A percentile compares a stretch with the other conserved stretches of the same genome.
These are phyloP conservation scores for Stachybotrys elegans DNA, from an alignment of 2,329 filamentous ascomycete genomes.

Conservation along the genomic window DNA sequence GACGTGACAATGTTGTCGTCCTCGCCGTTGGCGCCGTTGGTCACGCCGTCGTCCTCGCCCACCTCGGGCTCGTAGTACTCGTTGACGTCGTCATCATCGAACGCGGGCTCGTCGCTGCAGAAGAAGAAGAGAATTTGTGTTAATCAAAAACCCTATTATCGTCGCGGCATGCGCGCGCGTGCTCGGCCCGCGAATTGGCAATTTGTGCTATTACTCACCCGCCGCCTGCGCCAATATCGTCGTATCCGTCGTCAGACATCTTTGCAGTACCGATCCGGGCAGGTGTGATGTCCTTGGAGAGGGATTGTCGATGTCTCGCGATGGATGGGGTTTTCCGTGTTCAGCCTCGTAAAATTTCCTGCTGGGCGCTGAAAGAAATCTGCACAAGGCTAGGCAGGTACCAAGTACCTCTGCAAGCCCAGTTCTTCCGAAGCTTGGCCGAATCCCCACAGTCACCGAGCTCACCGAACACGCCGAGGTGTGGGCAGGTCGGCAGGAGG, in stretches of 20 bases:
- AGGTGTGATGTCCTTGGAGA: neutral
- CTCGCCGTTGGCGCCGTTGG: constrained; percentile 48
- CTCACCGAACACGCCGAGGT: constrained; percentile 7
- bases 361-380: constrained; percentile 16
- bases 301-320: neutral
- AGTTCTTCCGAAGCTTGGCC: constrained; percentile 25
- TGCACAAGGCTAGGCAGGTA: neutral
- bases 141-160: constrained; percentile 8
- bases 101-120: constrained; percentile 62
- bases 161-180: constrained; percentile 6
- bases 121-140: constrained; percentile 22
- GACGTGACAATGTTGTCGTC: constrained; percentile 56
- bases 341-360: constrained; percentile 25
- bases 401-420: too few species aligned
- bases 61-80: constrained; percentile 54
- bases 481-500: neutral
- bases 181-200: too few species aligned
- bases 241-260: constrained; percentile 73
- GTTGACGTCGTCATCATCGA: constrained; percentile 63
- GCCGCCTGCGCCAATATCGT: constrained; percentile 52
- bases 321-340: constrained; percentile 5
- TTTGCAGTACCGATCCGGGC: constrained; percentile 10
- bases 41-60: constrained; percentile 45
- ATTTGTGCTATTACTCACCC: constrained; percentile 50
- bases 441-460: constrained; percentile 12